Evolutionary conservation across 2,329 filamentous ascomycete genomes (phyloP), one percentile per base, ranked within the genome.

Genomic region (Trichoderma harzianum): DNA sequence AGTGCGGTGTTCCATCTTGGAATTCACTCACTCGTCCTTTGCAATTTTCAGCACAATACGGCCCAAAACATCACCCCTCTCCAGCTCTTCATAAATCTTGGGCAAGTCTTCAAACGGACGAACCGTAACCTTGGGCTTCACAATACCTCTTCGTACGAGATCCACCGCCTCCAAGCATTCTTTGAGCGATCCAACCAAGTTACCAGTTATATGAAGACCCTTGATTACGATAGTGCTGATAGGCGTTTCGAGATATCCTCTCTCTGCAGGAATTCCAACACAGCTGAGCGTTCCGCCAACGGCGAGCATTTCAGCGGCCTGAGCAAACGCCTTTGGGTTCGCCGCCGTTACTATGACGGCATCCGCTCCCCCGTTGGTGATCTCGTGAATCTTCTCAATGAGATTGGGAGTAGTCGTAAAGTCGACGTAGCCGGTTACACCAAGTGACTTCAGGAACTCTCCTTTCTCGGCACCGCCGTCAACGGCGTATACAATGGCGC

Each of bases 141-240:
- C 72, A 14, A 72, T 57, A 5, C 74, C 74, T 26, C 73, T 65
- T 21, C 74, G 63, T 7, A 74, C 74, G 18, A 73, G 65, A 24
- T 74, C 74, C 16, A 74, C 72, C 3, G 72, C 72, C 34, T 74
- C 72, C 14, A 74, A 55, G 39, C 72, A 75, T 16, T 74, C 74
- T 32, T 75, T 75, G 28, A 75, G 72, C n/a, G 73, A 74, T 16
- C 74, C 73, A 39, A 74, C 69, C 24, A 74, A n/a, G 26, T 74
- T 74, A 3, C 74, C 71, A 4, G 71, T 75, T 24, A 75, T 75
- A 28, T 74, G 68, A 16, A 74, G 64, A 0, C 72, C 72, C 28
- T 71, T 73, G 60, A 74, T 72, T 0, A 72, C 73, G 28, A 74
- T 74, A 47, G 67, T 58, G 47, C 72, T 74, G 61, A 74, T 74